Base-by-base conservation (phyloP, 1,284 basidiomycete species). In the Gomphus sp. region DNA sequence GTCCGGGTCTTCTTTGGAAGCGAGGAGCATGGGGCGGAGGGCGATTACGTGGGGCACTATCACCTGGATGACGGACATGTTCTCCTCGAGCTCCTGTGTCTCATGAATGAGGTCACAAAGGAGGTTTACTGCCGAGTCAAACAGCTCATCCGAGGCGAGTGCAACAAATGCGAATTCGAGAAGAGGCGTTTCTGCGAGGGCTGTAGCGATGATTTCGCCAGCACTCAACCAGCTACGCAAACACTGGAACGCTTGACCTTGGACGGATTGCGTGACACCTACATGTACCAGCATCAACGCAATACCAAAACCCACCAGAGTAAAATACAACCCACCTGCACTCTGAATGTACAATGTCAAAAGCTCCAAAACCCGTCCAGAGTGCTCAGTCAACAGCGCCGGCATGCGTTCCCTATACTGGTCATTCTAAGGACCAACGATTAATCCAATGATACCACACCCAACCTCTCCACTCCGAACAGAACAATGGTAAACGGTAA, bases 91-190 rank as follows among this genome's bases (percentile, higher is more conserved):
- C 72, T 99, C 97, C 72, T 98, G 96, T 0, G 97, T 99, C 71
- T 99, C 97, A 72, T 98, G 94, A 61, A 99, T 95, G 64, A 98
- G 74, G 69, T 98, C 94, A 72, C 93, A 96, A 57, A 98, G 79
- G 48, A 92, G 87, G 64, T 98, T 91, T 45, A 96, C 92, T 0
- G 93, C 94, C 2, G 87, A 73, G 68, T 99, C 97, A 68, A 99
- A 99, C 10, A 99, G 80, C 52, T 84, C 80, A 34, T 97, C 91
- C 1, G 89, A 88, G 10, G 79, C 79, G 22, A 99, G 79, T 3
- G 94, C 90, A 61, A 91, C 84, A 69, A 98, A 97, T 14, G 88
- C 81, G 66, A 85, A 87, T 10, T 78, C 73, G 67, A 98, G 89
- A n/a, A 99, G 79, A 2, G 94, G 89, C 0, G 89, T 90, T 56